Base-by-base conservation (phyloP, 2,329 filamentous ascomycete species). In the Phoma sp. region DNA sequence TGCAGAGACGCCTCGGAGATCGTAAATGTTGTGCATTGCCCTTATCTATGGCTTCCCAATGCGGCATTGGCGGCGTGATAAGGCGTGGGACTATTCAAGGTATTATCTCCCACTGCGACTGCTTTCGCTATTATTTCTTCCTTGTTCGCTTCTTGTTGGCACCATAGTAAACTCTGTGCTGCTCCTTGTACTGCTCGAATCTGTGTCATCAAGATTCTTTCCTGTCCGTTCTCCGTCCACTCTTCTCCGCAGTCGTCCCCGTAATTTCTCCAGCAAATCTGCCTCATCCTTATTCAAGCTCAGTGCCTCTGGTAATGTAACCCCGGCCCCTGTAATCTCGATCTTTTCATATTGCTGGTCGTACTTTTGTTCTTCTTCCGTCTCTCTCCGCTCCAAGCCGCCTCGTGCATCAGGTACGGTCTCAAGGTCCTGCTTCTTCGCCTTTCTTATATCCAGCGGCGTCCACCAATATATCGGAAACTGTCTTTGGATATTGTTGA, bases 391-490 rank as follows among this genome's bases (percentile, higher is more conserved):
- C 45, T 72, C 65, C 7, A 67, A 23, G 1, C 59, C 63, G 7
- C 63, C 64, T 20, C 39, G 39, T n/a, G 30, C 66, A 43, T 68
- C 60, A 1, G 66, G 56, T 26, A 65, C 42, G 6, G 66, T 58
- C 65, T 66, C 61, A 62, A 71, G 48, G 40, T 65, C 66, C 4
- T 56, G 26, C n/a, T 37, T 57, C 18, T 56, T 60, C 33, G 57
- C 61, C 30, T 47, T 60, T 7, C 72, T 68, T 7, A 77, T 57
- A 18, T 77, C 71, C 28, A 69, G 43, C 3, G 76, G 71, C n/a
- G 77, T 78, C 79, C 78, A 81, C 80, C 80, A 82, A 47, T 76
- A 81, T 2, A 77, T 48, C 0, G 80, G 80, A 57, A 79, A 82
- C 49, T 75, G 74, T 23, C 80, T 65, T 43, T 78, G 67, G 7